Conservation (phyloP, 1,284 basidiomycete species). For the Austroboletus olivaceoglutinosus region DNA sequence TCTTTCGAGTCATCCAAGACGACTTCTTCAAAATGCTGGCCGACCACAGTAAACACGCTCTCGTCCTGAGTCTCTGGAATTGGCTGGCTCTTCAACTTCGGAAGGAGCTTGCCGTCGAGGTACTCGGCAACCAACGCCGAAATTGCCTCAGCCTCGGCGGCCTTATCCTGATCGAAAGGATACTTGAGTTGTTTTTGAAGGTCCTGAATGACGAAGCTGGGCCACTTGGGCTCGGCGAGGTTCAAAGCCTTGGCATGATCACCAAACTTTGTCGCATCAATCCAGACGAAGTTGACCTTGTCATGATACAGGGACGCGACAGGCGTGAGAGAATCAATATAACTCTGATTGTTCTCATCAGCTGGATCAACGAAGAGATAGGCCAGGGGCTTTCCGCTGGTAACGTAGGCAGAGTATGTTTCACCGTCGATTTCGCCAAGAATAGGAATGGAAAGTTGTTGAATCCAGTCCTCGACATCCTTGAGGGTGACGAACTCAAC, state of each 20-base stretch:
- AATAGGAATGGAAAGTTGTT: slow-evolving; percentile 83
- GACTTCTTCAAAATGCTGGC: slow-evolving; percentile 87
- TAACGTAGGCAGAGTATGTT: slow-evolving; percentile 88
- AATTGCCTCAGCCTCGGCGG: slow-evolving; percentile 56
- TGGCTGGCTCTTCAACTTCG: slow-evolving; percentile 89
- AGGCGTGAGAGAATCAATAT: slow-evolving; percentile 71
- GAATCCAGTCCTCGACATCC: slow-evolving; percentile 76
- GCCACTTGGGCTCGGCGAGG: slow-evolving; percentile 83
- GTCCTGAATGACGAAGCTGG: slow-evolving; percentile 92
- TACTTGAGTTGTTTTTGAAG: slow-evolving; percentile 84
- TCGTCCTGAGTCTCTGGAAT: slow-evolving; percentile 84
- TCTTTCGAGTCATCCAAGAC: slow-evolving; percentile 89
- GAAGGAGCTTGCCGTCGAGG: slow-evolving; percentile 71
- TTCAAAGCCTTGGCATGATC: slow-evolving; percentile 97
- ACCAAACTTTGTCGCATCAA: slow-evolving; percentile 92
- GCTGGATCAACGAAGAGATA: slow-evolving; percentile 93
- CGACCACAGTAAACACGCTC: slow-evolving; percentile 82
- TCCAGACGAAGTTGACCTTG: slow-evolving; percentile 97
- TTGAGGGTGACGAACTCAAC: slow-evolving; percentile 55
- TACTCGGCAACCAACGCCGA: slow-evolving; percentile 66
- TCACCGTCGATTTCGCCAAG: slow-evolving; percentile 94
- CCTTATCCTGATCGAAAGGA: slow-evolving; percentile 74
- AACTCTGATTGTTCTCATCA: slow-evolving; percentile 61
- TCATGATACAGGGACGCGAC: slow-evolving; percentile 81
- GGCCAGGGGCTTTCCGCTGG: slow-evolving; percentile 83